Conservation (phyloP, 768 basidiomycete species). For the Russula sp. region DNA sequence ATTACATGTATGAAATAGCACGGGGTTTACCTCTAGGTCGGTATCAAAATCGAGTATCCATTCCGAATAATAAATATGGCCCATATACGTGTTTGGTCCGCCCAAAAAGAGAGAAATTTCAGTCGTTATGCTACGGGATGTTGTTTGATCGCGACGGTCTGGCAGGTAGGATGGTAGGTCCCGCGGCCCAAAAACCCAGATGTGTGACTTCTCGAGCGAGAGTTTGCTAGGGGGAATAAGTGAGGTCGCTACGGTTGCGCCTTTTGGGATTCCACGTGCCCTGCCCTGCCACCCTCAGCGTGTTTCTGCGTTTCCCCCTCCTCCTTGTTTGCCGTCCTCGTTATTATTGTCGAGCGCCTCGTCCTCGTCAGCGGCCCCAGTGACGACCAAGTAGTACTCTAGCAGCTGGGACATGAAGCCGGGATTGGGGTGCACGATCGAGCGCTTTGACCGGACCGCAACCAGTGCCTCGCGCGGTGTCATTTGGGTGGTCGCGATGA, state of each 20-base stretch:
- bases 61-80: too few relatives aligned
- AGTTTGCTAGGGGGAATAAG: neutral
- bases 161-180: too few relatives aligned
- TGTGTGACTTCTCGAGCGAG: neutral
- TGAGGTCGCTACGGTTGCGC: neutral
- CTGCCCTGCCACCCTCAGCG: neutral
- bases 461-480: conserved; percentile 25
- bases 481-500: conserved; percentile 27
- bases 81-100: too few relatives aligned
- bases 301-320: neutral
- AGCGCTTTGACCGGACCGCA: conserved; percentile 22
- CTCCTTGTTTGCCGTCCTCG: neutral
- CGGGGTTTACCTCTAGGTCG: too few relatives aligned
- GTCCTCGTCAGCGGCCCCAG: neutral
- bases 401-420: conserved; percentile 31
- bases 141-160: too few relatives aligned
- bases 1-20: too few relatives aligned
- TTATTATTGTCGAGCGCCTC: too few relatives aligned
- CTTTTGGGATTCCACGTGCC: neutral
- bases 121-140: too few relatives aligned
- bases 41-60: too few relatives aligned
- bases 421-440: conserved; percentile 27
- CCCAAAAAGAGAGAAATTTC: too few relatives aligned
- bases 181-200: too few relatives aligned
- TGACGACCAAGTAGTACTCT: conserved; percentile 14